phyloP scores from a whole-genome alignment of 495 filamentous ascomycete genomes.

The Daldinia loculata region DNA sequence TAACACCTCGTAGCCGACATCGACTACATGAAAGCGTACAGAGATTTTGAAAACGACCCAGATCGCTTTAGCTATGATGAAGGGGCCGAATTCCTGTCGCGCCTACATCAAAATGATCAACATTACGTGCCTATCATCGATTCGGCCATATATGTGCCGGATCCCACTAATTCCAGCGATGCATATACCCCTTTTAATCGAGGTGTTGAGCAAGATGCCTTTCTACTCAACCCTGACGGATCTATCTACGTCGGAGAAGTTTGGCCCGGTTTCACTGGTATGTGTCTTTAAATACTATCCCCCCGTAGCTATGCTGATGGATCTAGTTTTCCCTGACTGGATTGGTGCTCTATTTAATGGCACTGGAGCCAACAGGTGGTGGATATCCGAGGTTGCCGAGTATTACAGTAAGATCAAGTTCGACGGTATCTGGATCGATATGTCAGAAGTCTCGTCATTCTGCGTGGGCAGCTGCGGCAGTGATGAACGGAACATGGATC shows the following conservation, averaged over 20 bases:
- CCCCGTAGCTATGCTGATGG: slow-evolving; percentile 58
- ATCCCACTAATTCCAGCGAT: slow-evolving; percentile 75
- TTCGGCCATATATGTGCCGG: slow-evolving; percentile 79
- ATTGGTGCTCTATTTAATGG: slow-evolving; percentile 68
- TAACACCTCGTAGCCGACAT: slow-evolving; percentile 80
- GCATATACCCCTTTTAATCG: slow-evolving; percentile 73
- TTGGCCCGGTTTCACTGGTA: slow-evolving; percentile 82
- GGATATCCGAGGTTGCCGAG: slow-evolving; percentile 70
- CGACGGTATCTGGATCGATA: slow-evolving; percentile 91
- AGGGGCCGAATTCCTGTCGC: slow-evolving; percentile 70
- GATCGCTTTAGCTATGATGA: slow-evolving; percentile 69
- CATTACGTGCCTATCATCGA: slow-evolving; percentile 90
- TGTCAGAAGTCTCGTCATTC: slow-evolving; percentile 85
- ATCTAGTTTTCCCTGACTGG: slow-evolving; percentile 62
- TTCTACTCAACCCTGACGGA: slow-evolving; percentile 74
- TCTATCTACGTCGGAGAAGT: slow-evolving; percentile 80
- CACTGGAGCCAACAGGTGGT: slow-evolving; percentile 69
- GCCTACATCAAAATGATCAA: slow-evolving; percentile 71
- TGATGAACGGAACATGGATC: slow-evolving; percentile 71
- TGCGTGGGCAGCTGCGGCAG: slow-evolving; percentile 82
- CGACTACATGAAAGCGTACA: slow-evolving; percentile 75
- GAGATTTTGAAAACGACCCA: slow-evolving; percentile 79
- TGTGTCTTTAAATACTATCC: background rate
- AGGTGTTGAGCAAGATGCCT: slow-evolving; percentile 70
- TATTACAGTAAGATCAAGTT: slow-evolving; percentile 72